phyloP scores from a whole-genome alignment of 371 early-diverging fungal genomes.

The Mucor lusitanicus region DNA sequence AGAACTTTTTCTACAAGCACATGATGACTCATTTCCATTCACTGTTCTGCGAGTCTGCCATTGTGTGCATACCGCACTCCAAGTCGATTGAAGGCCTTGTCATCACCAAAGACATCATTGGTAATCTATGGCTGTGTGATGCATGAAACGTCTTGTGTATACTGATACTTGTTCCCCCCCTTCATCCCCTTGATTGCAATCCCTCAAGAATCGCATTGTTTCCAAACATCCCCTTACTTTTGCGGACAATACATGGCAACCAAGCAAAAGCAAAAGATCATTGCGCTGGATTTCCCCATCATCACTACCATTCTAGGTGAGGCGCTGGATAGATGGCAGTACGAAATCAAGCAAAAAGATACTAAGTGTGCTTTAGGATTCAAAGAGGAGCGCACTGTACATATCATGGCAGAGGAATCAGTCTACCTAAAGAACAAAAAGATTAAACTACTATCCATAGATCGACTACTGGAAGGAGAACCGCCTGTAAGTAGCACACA shows the following conservation, averaged over 20 bases:
- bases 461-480: slow-evolving; percentile 60
- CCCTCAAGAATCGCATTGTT: slow-evolving; percentile 58
- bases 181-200: background rate
- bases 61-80: slow-evolving; percentile 62
- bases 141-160: background rate
- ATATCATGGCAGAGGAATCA: slow-evolving; percentile 57
- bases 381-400: slow-evolving; percentile 53
- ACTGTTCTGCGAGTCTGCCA: slow-evolving; percentile 49
- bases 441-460: slow-evolving; percentile 51
- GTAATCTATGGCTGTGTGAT: slow-evolving; percentile 24
- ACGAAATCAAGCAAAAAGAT: background rate
- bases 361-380: slow-evolving; percentile 36
- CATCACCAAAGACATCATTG: slow-evolving; percentile 57
- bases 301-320: slow-evolving; percentile 55
- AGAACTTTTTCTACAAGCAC: slow-evolving; percentile 52
- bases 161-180: background rate
- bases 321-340: background rate
- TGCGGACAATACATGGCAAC: slow-evolving; percentile 58
- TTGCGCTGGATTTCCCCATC: slow-evolving; percentile 53
- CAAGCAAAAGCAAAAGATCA: slow-evolving; percentile 52
- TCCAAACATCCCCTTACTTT: slow-evolving; percentile 62
- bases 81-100: slow-evolving; percentile 54
- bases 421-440: slow-evolving; percentile 52
- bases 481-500: slow-evolving; percentile 23
- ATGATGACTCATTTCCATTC: slow-evolving; percentile 41